Evolutionary conservation across 495 filamentous ascomycete genomes (phyloP).

Genomic region (Neurospora intermedia): DNA sequence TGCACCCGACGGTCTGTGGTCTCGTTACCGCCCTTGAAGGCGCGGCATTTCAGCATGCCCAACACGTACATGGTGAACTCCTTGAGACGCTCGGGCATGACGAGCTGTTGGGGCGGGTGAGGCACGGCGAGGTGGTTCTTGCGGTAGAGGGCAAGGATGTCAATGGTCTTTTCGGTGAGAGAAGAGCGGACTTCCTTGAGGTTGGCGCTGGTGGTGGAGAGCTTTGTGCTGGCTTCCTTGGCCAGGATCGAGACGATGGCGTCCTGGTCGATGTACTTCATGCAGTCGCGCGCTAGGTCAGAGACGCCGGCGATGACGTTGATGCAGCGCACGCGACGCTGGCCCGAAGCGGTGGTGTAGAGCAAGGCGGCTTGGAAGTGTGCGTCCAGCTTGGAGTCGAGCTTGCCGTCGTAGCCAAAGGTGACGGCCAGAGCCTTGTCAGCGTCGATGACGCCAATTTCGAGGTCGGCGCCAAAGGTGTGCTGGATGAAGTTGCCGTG

Average conservation of each 20-base stretch:
- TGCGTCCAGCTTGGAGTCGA: conserved; percentile 89
- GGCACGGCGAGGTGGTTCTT: conserved; percentile 72
- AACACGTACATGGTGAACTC: conserved; percentile 97
- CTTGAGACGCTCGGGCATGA: conserved; percentile 91
- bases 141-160: conserved; percentile 86
- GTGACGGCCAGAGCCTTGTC: conserved; percentile 89
- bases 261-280: conserved; percentile 92
- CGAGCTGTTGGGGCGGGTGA: conserved; percentile 85
- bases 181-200: conserved; percentile 81
- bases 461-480: conserved; percentile 87
- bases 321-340: conserved; percentile 83
- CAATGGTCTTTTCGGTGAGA: conserved; percentile 85
- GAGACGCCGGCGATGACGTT: conserved; percentile 90
- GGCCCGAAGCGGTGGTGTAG: conserved; percentile 84
- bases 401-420: conserved; percentile 94
- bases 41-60: conserved; percentile 80
- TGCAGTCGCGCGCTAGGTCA: conserved; percentile 68
- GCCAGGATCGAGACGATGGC: conserved; percentile 79
- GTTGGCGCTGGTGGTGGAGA: conserved; percentile 53
- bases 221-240: conserved; percentile 81
- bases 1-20: conserved; percentile 85
- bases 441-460: conserved; percentile 85
- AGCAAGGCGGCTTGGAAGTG: conserved; percentile 95
- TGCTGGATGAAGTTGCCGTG: conserved; percentile 95
- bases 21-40: conserved; percentile 89